These are phyloP conservation scores for Gossypium thurberi DNA, from an alignment of 345 rosid genomes.

Conservation along the genomic window DNA sequence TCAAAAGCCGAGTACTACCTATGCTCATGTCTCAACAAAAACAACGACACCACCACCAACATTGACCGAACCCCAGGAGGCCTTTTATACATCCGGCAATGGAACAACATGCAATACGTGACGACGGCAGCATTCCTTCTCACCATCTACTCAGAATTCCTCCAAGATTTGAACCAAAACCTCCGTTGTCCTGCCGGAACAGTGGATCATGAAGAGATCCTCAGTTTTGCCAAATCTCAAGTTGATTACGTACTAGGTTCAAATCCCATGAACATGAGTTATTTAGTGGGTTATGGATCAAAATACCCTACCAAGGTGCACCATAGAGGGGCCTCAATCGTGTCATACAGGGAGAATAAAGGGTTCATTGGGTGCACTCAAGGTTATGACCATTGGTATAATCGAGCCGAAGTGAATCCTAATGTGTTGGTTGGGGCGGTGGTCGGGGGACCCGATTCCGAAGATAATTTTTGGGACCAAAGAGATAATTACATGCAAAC, in stretches of 20 bases:
- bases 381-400: slow-evolving; percentile 65
- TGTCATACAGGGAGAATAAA: slow-evolving; percentile 60
- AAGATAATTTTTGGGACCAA: slow-evolving; percentile 42
- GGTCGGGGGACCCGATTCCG: slow-evolving; percentile 60
- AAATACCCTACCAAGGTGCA: slow-evolving; percentile 70
- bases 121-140: slow-evolving; percentile 77
- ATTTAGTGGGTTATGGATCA: slow-evolving; percentile 69
- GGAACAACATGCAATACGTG: slow-evolving; percentile 98
- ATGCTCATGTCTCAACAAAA: slow-evolving; percentile 74
- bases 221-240: slow-evolving; percentile 61
- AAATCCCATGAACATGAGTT: slow-evolving; percentile 82
- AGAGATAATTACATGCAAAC: slow-evolving; percentile 59
- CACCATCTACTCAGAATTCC: slow-evolving; percentile 63
- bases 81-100: slow-evolving; percentile 66
- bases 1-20: slow-evolving; percentile 73
- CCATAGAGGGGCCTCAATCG: slow-evolving; percentile 86
- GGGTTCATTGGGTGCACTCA: slow-evolving; percentile 96
- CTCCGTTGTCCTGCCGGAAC: slow-evolving; percentile 44
- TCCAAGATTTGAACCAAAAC: slow-evolving; percentile 26
- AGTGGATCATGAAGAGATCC: slow-evolving; percentile 37
- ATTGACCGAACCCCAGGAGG: slow-evolving; percentile 69
- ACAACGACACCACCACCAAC: slow-evolving; percentile 36
- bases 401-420: slow-evolving; percentile 39
- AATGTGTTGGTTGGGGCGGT: slow-evolving; percentile 49
- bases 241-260: slow-evolving; percentile 78